phyloP scores from a whole-genome alignment of 805 yeast genomes.

The Brettanomyces naardenensis region DNA sequence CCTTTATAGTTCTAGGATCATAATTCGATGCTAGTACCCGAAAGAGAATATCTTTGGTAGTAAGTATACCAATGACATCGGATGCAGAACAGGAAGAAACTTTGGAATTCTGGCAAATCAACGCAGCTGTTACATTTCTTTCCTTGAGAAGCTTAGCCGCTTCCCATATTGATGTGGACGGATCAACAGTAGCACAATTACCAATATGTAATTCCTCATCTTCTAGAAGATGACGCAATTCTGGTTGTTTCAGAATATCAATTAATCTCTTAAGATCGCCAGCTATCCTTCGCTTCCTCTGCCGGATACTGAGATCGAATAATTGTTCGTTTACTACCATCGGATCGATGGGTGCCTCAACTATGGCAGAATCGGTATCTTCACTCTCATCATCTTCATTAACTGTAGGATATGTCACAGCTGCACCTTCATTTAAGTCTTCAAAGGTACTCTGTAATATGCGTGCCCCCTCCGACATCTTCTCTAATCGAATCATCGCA shows the following conservation, averaged over 20 bases:
- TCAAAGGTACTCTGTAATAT: slow-evolving; percentile 25
- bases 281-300: slow-evolving; percentile 21
- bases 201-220: slow-evolving; percentile 19
- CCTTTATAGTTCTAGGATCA: slow-evolving; percentile 29
- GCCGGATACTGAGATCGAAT: slow-evolving; percentile 19
- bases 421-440: slow-evolving; percentile 16
- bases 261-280: slow-evolving; percentile 30
- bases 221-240: slow-evolving; percentile 23
- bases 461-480: slow-evolving; percentile 30
- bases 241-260: slow-evolving; percentile 35
- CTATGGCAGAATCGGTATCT: not conserved
- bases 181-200: slow-evolving; percentile 28
- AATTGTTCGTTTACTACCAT: slow-evolving; percentile 11
- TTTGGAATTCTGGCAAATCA: slow-evolving; percentile 21
- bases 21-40: slow-evolving; percentile 31
- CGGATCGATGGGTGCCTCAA: slow-evolving; percentile 1
- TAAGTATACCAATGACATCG: slow-evolving; percentile 36
- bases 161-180: slow-evolving; percentile 27
- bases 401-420: slow-evolving; percentile 8
- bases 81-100: not conserved
- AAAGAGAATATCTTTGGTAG: slow-evolving; percentile 37
- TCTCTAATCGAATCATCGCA: slow-evolving; percentile 35
- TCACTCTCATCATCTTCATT: not conserved
- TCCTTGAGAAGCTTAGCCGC: slow-evolving; percentile 34
- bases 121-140: slow-evolving; percentile 32